Evolutionary conservation across 2,329 filamentous ascomycete species (phyloP).

Genomic region (Elsinoe arachidis): DNA sequence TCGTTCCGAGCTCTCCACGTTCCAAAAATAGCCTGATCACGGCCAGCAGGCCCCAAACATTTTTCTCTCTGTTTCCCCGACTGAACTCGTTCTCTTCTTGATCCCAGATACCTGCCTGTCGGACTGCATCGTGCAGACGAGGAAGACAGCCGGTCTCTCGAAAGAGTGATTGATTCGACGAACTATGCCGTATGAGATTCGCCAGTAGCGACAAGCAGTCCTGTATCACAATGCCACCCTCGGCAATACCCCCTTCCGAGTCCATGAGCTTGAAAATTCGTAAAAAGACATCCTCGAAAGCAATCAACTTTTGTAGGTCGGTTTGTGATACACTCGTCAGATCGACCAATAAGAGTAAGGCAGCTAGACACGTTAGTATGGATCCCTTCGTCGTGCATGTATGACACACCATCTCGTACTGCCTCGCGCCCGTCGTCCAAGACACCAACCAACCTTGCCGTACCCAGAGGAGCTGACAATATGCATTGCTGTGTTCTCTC

Average conservation of each 20-base stretch:
- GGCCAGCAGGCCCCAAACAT: slow-evolving; percentile 80
- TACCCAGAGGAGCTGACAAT: slow-evolving; percentile 77
- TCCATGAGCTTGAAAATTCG: slow-evolving; percentile 74
- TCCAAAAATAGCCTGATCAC: slow-evolving; percentile 80
- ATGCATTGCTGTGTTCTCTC: slow-evolving; percentile 94
- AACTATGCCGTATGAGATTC: slow-evolving; percentile 78
- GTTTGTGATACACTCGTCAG: slow-evolving; percentile 70
- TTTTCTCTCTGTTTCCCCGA: slow-evolving; percentile 76
- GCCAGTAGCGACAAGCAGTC: slow-evolving; percentile 87
- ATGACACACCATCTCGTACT: slow-evolving; percentile 58
- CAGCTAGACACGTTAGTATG: slow-evolving; percentile 44
- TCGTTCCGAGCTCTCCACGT: slow-evolving; percentile 68
- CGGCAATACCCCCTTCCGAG: slow-evolving; percentile 67
- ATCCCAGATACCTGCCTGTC: slow-evolving; percentile 48
- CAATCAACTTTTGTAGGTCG: slow-evolving; percentile 90
- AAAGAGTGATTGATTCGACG: slow-evolving; percentile 89
- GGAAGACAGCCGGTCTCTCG: slow-evolving; percentile 74
- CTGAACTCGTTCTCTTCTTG: slow-evolving; percentile 54
- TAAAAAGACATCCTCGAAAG: slow-evolving; percentile 90
- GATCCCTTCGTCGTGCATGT: not conserved
- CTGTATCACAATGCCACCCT: slow-evolving; percentile 81
- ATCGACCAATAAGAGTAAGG: slow-evolving; percentile 75
- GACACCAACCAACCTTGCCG: slow-evolving; percentile 72
- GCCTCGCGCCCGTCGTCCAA: slow-evolving; percentile 82
- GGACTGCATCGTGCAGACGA: slow-evolving; percentile 28